Conservation (phyloP, 805 yeast genomes). For the Lachancea sp. region DNA sequence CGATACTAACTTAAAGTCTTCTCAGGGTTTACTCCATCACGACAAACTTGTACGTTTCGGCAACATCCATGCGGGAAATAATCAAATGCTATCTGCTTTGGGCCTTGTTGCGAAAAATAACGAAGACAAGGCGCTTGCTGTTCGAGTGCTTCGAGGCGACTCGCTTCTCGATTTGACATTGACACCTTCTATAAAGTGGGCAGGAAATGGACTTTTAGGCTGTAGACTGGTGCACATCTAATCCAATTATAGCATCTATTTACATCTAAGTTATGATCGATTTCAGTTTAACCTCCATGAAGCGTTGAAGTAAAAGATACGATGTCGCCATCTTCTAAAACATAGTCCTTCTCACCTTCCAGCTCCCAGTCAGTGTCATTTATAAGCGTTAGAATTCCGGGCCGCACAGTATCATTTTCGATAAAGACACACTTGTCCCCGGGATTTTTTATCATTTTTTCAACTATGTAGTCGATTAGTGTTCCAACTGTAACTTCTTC, state of each 20-base stretch:
- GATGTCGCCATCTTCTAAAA: constrained; percentile 67
- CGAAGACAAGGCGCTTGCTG: constrained; percentile 25
- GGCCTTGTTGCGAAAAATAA: constrained; percentile 39
- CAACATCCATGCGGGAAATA: constrained; percentile 47
- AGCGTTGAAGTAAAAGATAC: constrained; percentile 86
- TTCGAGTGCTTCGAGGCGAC: constrained; percentile 31
- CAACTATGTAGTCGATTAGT: constrained; percentile 49
- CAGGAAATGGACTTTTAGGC: constrained; percentile 63
- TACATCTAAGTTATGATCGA: neutral
- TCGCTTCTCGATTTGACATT: constrained; percentile 28
- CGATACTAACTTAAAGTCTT: constrained; percentile 15
- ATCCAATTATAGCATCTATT: neutral
- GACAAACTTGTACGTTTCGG: constrained; percentile 57
- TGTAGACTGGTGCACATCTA: constrained; percentile 41
- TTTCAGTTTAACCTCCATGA: constrained; percentile 72
- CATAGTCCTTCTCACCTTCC: constrained; percentile 80
- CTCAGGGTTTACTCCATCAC: constrained; percentile 42
- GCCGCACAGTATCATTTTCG: constrained; percentile 76
- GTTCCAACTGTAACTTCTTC: constrained; percentile 37
- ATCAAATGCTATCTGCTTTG: constrained; percentile 41
- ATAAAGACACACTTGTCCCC: constrained; percentile 69
- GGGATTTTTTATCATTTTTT: constrained; percentile 49
- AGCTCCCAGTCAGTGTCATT: constrained; percentile 97
- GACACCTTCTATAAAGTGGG: constrained; percentile 51
- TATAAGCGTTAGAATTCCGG: constrained; percentile 85